A percentile compares a stretch with the other conserved stretches of the same genome.
Evolutionary conservation across 2,329 filamentous ascomycete species (phyloP).

Genomic region (Clonostachys solani): DNA sequence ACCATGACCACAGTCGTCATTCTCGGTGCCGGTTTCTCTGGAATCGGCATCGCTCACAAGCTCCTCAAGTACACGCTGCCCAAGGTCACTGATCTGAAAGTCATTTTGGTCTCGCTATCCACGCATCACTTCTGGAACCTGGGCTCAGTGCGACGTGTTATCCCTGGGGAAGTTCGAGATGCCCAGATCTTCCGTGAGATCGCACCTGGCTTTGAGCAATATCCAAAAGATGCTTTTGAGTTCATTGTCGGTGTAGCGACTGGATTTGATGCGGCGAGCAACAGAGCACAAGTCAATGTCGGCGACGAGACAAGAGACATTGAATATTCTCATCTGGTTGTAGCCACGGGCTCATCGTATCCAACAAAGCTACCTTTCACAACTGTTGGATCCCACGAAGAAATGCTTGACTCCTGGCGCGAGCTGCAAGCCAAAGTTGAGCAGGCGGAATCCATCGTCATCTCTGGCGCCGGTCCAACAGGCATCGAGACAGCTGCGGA

Average conservation of each 20-base stretch:
- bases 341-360: too few relatives aligned
- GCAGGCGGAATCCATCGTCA: slow-evolving; percentile 44
- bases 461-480: slow-evolving; percentile 51
- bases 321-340: too few relatives aligned
- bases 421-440: slow-evolving; percentile 20
- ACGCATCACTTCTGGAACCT: slow-evolving; percentile 53
- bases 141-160: slow-evolving; percentile 46
- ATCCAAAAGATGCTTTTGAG: slow-evolving; percentile 11
- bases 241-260: too few relatives aligned
- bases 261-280: too few relatives aligned
- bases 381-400: too few relatives aligned
- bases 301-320: too few relatives aligned
- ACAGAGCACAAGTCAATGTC: too few relatives aligned
- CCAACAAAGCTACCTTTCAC: too few relatives aligned
- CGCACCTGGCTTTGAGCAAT: slow-evolving; percentile 36
- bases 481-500: slow-evolving; percentile 53
- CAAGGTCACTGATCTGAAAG: slow-evolving; percentile 33
- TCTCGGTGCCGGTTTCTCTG: slow-evolving; percentile 46
- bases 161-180: slow-evolving; percentile 42
- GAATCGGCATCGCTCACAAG: slow-evolving; percentile 44
- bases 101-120: slow-evolving; percentile 49
- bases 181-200: slow-evolving; percentile 42
- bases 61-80: slow-evolving; percentile 43
- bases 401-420: neutral
- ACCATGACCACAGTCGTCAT: slow-evolving; percentile 40